phyloP scores from a whole-genome alignment of 306 rosid species.

The Acmispon strigosus region DNA sequence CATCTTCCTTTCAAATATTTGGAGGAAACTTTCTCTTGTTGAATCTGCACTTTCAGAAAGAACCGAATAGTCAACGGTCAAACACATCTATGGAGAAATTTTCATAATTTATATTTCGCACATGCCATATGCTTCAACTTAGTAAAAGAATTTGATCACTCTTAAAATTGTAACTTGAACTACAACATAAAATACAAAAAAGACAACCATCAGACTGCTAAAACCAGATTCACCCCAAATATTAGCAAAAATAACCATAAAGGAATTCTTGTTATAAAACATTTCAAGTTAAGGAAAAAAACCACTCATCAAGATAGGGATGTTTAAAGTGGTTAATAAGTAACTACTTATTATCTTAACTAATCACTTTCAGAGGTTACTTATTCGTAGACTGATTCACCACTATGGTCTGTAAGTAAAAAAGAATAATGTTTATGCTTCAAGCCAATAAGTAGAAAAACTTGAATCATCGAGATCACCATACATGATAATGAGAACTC shows the following conservation, averaged over 20 bases:
- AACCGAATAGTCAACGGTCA: constrained; percentile 31
- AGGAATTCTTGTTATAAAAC: background rate
- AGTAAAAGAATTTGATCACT: background rate
- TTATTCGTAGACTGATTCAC: background rate
- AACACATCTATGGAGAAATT: constrained; percentile 16
- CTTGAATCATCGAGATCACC: background rate
- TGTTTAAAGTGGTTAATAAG: background rate
- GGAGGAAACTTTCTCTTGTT: constrained; percentile 59
- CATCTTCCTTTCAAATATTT: constrained; percentile 78
- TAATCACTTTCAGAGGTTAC: background rate
- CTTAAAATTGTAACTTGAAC: constrained; percentile 1
- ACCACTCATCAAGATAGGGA: background rate
- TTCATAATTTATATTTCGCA: background rate
- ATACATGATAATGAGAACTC: constrained; percentile 1
- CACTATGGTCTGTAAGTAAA: background rate
- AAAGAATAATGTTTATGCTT: background rate
- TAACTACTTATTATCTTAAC: too few relatives aligned
- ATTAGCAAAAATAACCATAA: background rate
- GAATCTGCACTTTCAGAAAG: constrained; percentile 64
- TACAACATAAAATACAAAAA: background rate
- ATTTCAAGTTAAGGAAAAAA: background rate
- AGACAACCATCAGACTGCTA: background rate
- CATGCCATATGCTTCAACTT: constrained; percentile 20
- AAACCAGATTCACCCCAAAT: background rate
- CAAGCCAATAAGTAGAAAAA: background rate